phyloP scores from a whole-genome alignment of 2,329 filamentous ascomycete genomes.

The Nothopassalora personata region DNA sequence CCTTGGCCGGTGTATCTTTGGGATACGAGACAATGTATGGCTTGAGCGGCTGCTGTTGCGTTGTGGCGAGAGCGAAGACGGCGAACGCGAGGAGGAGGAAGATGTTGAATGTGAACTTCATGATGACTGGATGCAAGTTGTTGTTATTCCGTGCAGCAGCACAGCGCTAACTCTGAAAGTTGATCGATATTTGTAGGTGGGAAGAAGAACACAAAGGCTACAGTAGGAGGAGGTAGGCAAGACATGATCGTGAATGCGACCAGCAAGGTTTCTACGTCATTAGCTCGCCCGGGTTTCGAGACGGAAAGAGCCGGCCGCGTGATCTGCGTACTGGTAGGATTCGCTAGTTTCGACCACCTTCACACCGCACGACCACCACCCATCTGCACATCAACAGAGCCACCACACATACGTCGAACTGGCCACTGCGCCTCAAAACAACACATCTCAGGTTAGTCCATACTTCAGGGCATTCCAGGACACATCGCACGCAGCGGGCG shows the following conservation, averaged over 20 bases:
- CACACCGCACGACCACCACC: not conserved
- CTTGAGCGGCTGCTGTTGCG: constrained; percentile 49
- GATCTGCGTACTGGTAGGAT: no score
- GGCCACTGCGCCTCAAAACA: not conserved
- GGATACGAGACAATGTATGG: constrained; percentile 75
- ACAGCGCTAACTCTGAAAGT: not conserved
- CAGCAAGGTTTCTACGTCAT: no score
- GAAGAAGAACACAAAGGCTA: not conserved
- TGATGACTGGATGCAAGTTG: constrained; percentile 7
- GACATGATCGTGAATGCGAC: not conserved
- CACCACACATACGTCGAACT: not conserved
- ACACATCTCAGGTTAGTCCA: not conserved
- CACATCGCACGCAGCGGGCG: not conserved
- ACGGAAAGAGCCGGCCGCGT: not conserved
- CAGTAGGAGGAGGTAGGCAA: no score
- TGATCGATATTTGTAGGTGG: constrained; percentile 1
- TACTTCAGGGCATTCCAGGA: not conserved
- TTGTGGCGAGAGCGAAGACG: constrained; percentile 17
- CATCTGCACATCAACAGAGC: not conserved
- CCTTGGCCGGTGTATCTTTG: constrained; percentile 58
- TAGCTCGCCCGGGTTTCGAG: not conserved
- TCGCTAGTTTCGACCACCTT: no score
- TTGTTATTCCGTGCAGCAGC: not conserved
- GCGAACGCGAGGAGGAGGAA: constrained; percentile 21
- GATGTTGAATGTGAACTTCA: constrained; percentile 28